A percentile compares a stretch with the other conserved stretches of the same genome.
Conservation (phyloP, 2,329 filamentous ascomycete species). For the Alternaria hordeiaustralica region DNA sequence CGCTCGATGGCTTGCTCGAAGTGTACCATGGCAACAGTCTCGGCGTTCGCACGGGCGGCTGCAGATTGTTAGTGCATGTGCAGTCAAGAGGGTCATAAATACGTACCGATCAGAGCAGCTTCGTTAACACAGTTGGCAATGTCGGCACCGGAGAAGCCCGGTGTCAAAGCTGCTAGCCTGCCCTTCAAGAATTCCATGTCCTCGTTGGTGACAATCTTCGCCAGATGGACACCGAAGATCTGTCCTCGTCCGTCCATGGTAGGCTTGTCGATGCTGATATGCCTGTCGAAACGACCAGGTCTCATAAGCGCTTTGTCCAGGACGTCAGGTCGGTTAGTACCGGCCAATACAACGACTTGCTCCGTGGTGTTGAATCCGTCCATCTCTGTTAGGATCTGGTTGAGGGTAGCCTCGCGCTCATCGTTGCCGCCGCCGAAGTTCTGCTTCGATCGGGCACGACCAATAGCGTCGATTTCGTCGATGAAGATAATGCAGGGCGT, state of each 20-base stretch:
- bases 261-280: slow-evolving; percentile 92
- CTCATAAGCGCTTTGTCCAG: slow-evolving; percentile 96
- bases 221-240: slow-evolving; percentile 93
- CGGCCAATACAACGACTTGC: slow-evolving; percentile 94
- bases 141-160: slow-evolving; percentile 95
- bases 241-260: slow-evolving; percentile 97
- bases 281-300: slow-evolving; percentile 94
- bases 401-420: slow-evolving; percentile 94
- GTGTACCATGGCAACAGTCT: slow-evolving; percentile 83
- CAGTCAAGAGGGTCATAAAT: slow-evolving; percentile 10
- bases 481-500: slow-evolving; percentile 99
- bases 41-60: slow-evolving; percentile 85
- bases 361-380: slow-evolving; percentile 98
- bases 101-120: slow-evolving; percentile 89
- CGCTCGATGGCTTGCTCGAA: slow-evolving; percentile 98
- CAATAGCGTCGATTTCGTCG: slow-evolving; percentile 98
- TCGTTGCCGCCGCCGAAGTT: slow-evolving; percentile 92
- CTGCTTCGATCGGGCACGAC: slow-evolving; percentile 83
- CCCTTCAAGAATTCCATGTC: slow-evolving; percentile 88
- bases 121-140: slow-evolving; percentile 99
- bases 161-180: slow-evolving; percentile 87
- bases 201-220: slow-evolving; percentile 92
- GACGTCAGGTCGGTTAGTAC: slow-evolving; percentile 94
- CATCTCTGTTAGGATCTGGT: slow-evolving; percentile 99
- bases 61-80: slow-evolving; percentile 50